phyloP scores from a whole-genome alignment of 1,139 yeast genomes.

The Pichia sp. region DNA sequence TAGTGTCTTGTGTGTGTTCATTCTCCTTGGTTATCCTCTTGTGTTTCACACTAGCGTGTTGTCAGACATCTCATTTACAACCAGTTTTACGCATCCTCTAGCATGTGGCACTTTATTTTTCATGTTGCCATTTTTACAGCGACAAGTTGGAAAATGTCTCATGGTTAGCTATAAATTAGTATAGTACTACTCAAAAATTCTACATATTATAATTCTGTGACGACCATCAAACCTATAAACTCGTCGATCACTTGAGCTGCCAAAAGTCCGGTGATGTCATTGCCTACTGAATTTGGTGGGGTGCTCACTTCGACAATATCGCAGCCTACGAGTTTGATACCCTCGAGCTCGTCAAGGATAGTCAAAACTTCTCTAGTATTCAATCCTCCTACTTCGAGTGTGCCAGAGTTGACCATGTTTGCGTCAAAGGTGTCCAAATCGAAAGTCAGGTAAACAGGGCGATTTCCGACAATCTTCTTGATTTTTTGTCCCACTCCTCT shows the following conservation, averaged over 20 bases:
- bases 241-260: conserved; percentile 54
- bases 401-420: conserved; percentile 53
- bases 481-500: conserved; percentile 38
- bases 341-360: conserved; percentile 47
- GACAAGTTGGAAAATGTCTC: neutral
- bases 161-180: neutral
- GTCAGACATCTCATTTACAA: too few relatives aligned
- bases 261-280: conserved; percentile 48
- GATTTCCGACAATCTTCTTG: conserved; percentile 32
- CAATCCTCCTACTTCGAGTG: conserved; percentile 55
- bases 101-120: neutral
- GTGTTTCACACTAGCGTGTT: neutral
- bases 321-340: conserved; percentile 48
- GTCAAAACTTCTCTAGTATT: conserved; percentile 47
- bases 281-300: conserved; percentile 44
- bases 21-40: neutral
- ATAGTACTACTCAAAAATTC: neutral
- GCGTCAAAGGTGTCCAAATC: conserved; percentile 57
- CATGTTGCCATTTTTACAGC: neutral
- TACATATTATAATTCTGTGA: conserved; percentile 19
- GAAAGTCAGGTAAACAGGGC: conserved; percentile 48
- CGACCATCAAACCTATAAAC: conserved; percentile 43
- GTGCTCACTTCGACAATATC: conserved; percentile 61
- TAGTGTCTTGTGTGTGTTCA: conserved; percentile 4
- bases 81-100: too few relatives aligned